Percentiles rank a stretch among this genome's conserved stretches.
phyloP scores from a whole-genome alignment of 495 filamentous ascomycete genomes.

The Xylaria venustula region DNA sequence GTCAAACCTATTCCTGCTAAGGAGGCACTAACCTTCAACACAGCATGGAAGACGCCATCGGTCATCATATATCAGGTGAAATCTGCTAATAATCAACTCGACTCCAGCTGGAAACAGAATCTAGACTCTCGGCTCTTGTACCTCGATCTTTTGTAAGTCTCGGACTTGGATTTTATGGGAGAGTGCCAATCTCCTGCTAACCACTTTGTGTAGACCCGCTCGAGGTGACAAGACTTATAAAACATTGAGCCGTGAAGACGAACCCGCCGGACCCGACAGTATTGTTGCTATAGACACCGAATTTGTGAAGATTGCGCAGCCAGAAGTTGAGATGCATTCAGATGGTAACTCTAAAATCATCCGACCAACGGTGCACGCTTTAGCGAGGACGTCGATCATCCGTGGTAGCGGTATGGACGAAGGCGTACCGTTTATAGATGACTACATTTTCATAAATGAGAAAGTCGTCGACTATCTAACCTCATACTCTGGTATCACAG shows the following conservation, averaged over 20 bases:
- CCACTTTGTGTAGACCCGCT: slow-evolving; percentile 25
- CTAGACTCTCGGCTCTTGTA: slow-evolving; percentile 84
- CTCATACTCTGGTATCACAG: slow-evolving; percentile 83
- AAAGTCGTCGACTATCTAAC: slow-evolving; percentile 96
- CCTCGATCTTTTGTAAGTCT: slow-evolving; percentile 64
- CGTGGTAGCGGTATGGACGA: slow-evolving; percentile 72
- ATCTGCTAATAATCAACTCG: slow-evolving; percentile 67
- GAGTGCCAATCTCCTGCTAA: slow-evolving; percentile 12
- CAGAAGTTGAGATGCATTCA: slow-evolving; percentile 89
- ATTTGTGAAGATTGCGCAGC: slow-evolving; percentile 85
- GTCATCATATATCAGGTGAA: slow-evolving; percentile 84
- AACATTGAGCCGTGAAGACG: slow-evolving; percentile 59
- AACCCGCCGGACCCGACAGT: slow-evolving; percentile 66
- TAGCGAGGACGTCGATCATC: slow-evolving; percentile 86
- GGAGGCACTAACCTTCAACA: slow-evolving; percentile 85
- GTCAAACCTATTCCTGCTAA: slow-evolving; percentile 73
- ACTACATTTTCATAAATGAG: slow-evolving; percentile 89
- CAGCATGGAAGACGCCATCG: slow-evolving; percentile 86
- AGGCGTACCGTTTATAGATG: slow-evolving; percentile 88
- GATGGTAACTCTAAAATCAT: slow-evolving; percentile 86
- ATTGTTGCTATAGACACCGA: slow-evolving; percentile 92
- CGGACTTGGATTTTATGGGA: background rate
- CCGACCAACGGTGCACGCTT: slow-evolving; percentile 75
- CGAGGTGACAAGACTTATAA: slow-evolving; percentile 49
- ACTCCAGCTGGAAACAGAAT: slow-evolving; percentile 79